Evolutionary conservation across 306 rosid species (phyloP), one percentile per base, ranked within the genome.

Genomic region (Dalbergia cochinchinensis): DNA sequence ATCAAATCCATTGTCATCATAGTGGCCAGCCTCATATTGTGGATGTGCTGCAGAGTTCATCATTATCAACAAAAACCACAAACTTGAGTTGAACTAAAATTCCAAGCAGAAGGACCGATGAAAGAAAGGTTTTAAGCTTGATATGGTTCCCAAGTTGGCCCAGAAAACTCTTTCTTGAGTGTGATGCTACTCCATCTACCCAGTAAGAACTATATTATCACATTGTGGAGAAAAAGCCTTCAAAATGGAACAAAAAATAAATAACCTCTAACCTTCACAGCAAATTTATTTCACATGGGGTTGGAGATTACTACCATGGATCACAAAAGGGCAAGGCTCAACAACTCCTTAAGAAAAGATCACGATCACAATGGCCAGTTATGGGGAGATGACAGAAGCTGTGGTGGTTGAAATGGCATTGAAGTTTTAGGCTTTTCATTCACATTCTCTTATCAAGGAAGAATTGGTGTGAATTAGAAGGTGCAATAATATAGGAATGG

Each of bases 31-130:
- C 66, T 83, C 91, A 79, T 65, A 50, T 48, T 74, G 85, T 57
- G 88, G 71, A 45, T 84, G 68, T 39, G 65, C 6, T 22, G 84
- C 85, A 80, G 94, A 90, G 41, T 81, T 90, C 94, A 86, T 88
- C 45, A 78, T 82, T 51, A 31, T 64, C 34, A 63, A 71, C 39
- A 73, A 74, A 58, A 65, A 55, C 11, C 20, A 69, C 0, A 44
- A 55, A 60, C 50, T 65, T 44, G 15, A 79, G 48, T 13, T 10
- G 20, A 61, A 61, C 22, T 81, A 22, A 74, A 72, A 26, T 11
- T 18, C 18, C 35, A 77, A 75, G 67, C 50, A 42, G 54, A 69
- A 71, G 50, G 61, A 48, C 34, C 55, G 44, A 69, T 31, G 51
- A 50, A 33, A 47, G 31, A 26, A 26, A 26, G 31, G 31, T 26